A percentile compares a stretch with the other conserved stretches of the same genome.
phyloP scores from a whole-genome alignment of 2,329 filamentous ascomycete genomes.

The Onygenales sp. region DNA sequence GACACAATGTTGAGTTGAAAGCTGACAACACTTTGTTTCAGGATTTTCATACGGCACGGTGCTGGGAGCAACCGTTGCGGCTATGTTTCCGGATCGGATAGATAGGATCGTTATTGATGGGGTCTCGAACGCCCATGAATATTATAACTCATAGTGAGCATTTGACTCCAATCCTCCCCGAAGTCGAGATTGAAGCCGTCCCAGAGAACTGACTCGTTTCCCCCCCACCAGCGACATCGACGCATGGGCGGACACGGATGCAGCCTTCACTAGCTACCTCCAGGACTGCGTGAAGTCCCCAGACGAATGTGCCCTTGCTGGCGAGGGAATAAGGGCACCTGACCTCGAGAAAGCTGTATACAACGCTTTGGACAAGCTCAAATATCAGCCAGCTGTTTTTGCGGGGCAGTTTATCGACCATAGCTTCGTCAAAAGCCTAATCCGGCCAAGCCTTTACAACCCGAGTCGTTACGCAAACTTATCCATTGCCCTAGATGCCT shows the following conservation, averaged over 20 bases:
- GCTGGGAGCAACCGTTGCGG: slow-evolving; percentile 21
- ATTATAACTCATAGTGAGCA: slow-evolving; percentile 10
- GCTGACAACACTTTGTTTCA: neutral
- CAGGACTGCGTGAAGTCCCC: slow-evolving; percentile 23
- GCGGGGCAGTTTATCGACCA: slow-evolving; percentile 2
- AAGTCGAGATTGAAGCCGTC: neutral
- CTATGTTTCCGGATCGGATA: slow-evolving; percentile 33
- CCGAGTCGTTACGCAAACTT: neutral
- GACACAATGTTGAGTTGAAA: neutral
- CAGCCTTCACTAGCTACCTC: slow-evolving; percentile 18
- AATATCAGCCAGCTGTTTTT: slow-evolving; percentile 3
- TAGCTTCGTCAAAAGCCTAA: neutral
- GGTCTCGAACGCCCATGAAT: slow-evolving; percentile 17
- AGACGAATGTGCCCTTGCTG: slow-evolving; percentile 27
- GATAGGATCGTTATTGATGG: slow-evolving; percentile 31
- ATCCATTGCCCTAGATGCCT: neutral
- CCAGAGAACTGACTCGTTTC: neutral
- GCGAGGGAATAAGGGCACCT: slow-evolving; percentile 21
- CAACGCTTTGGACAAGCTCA: slow-evolving; percentile 2
- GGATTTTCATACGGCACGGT: slow-evolving; percentile 17
- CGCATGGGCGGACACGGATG: slow-evolving; percentile 17
- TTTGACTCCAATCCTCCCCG: neutral
- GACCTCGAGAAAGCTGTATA: slow-evolving; percentile 32
- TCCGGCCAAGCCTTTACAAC: neutral
- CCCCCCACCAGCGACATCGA: slow-evolving; percentile 16